Evolutionary conservation across 345 rosid genomes (phyloP).

Genomic region (Punica granatum): DNA sequence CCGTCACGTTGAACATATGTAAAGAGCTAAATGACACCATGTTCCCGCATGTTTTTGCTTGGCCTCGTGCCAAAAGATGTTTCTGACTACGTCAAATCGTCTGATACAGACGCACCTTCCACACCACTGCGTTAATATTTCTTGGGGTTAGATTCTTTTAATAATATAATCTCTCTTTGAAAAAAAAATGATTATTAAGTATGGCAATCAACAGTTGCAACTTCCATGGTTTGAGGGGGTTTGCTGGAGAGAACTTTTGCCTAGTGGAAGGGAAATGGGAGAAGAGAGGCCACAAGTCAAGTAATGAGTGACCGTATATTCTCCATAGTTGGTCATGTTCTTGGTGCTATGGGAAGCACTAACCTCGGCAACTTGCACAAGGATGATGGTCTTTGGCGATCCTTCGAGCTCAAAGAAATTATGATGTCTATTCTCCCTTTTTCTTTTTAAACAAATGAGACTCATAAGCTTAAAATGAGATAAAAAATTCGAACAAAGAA

Average conservation of each 20-base stretch:
- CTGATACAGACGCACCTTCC: too few relatives aligned
- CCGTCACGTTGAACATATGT: too few relatives aligned
- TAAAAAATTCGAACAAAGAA: too few relatives aligned
- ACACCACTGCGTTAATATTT: too few relatives aligned
- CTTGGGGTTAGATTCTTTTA: too few relatives aligned
- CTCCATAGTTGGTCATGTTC: constrained; percentile 4
- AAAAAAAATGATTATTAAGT: background rate
- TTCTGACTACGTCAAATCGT: too few relatives aligned
- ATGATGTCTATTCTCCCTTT: background rate
- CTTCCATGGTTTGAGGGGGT: constrained; percentile 3
- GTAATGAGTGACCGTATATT: background rate
- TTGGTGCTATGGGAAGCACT: constrained; percentile 12
- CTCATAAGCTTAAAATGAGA: background rate
- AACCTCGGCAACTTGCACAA: constrained; percentile 3
- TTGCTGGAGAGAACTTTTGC: background rate
- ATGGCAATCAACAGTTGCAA: background rate
- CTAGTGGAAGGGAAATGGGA: constrained; percentile 1
- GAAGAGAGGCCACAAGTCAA: background rate
- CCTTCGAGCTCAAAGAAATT: background rate
- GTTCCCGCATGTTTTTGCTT: too few relatives aligned
- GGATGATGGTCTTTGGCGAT: background rate
- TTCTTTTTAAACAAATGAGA: background rate
- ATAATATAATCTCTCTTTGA: too few relatives aligned
- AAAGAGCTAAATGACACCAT: too few relatives aligned
- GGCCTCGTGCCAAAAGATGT: too few relatives aligned